Percentiles rank a stretch among this genome's conserved stretches.
Conservation (phyloP, 2,329 filamentous ascomycete genomes). For the Fusarium penzigii region DNA sequence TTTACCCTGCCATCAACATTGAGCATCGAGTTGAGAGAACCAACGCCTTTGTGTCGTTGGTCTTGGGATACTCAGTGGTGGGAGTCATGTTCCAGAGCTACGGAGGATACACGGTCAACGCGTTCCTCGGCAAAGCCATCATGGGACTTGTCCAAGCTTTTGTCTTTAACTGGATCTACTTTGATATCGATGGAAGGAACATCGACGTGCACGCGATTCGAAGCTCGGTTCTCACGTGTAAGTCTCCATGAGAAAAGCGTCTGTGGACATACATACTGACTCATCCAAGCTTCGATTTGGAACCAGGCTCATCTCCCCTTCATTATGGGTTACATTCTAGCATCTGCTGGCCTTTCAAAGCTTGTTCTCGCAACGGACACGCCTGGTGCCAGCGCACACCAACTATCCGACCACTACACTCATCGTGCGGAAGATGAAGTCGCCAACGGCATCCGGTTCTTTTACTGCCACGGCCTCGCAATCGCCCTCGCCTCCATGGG, state of each 20-base stretch:
- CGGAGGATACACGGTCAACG: slow-evolving; percentile 45
- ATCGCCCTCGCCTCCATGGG: slow-evolving; percentile 56
- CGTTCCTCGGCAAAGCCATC: slow-evolving; percentile 64
- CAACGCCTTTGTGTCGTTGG: slow-evolving; percentile 64
- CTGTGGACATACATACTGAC: slow-evolving; percentile 6
- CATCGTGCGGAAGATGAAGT: slow-evolving; percentile 52
- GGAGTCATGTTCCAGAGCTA: slow-evolving; percentile 60
- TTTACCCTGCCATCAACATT: slow-evolving; percentile 63
- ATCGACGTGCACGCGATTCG: slow-evolving; percentile 63
- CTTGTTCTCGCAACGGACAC: slow-evolving; percentile 61
- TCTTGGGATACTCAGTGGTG: slow-evolving; percentile 66
- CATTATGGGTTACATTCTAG: slow-evolving; percentile 63
- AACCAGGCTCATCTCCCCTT: slow-evolving; percentile 59
- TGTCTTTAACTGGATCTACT: slow-evolving; percentile 64
- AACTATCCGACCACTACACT: slow-evolving; percentile 52
- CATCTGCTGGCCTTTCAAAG: slow-evolving; percentile 57
- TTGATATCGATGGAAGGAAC: slow-evolving; percentile 60
- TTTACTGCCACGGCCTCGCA: slow-evolving; percentile 64
- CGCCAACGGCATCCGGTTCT: slow-evolving; percentile 57
- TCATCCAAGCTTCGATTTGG: slow-evolving; percentile 51
- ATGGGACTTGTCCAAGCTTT: slow-evolving; percentile 60
- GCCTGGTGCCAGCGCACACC: slow-evolving; percentile 45
- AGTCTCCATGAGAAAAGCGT: slow-evolving; percentile 2
- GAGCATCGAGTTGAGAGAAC: slow-evolving; percentile 67
- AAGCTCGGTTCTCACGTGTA: slow-evolving; percentile 46